Evolutionary conservation across 192 early-diverging fungal species (phyloP).

Genomic region (Backusella australiensis): DNA sequence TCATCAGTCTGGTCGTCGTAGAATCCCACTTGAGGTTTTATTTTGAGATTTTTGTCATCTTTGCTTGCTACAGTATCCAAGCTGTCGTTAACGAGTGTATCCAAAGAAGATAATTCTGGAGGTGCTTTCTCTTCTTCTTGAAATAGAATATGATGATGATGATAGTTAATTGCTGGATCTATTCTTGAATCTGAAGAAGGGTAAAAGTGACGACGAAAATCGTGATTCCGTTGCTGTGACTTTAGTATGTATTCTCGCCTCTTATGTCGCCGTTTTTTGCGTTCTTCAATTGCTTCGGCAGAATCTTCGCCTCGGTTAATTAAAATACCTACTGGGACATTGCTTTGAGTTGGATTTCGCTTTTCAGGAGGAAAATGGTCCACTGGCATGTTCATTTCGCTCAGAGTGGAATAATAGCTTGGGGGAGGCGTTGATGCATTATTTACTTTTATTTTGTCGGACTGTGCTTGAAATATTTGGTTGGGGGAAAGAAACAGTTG

Average conservation of each 20-base stretch:
- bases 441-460: not conserved
- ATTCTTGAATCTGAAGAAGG: not conserved
- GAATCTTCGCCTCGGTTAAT: slow-evolving; percentile 18
- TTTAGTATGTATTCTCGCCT: slow-evolving; percentile 15
- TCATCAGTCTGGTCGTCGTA: not conserved
- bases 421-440: not conserved
- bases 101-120: not conserved
- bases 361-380: not conserved
- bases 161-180: not conserved
- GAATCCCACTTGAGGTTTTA: not conserved
- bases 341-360: not conserved
- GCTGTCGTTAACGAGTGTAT: slow-evolving; percentile 11
- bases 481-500: not conserved
- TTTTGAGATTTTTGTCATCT: not conserved
- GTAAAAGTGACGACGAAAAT: not conserved
- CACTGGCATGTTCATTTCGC: not conserved
- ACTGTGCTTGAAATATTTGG: not conserved
- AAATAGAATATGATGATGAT: slow-evolving; percentile 9
- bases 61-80: not conserved
- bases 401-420: not conserved
- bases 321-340: slow-evolving; percentile 10
- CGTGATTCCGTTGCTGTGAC: slow-evolving; percentile 6
- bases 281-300: slow-evolving; percentile 15
- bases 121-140: not conserved
- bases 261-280: not conserved